Evolutionary conservation across 441 rosid species (phyloP).

Genomic region (Pelargonium australe): DNA sequence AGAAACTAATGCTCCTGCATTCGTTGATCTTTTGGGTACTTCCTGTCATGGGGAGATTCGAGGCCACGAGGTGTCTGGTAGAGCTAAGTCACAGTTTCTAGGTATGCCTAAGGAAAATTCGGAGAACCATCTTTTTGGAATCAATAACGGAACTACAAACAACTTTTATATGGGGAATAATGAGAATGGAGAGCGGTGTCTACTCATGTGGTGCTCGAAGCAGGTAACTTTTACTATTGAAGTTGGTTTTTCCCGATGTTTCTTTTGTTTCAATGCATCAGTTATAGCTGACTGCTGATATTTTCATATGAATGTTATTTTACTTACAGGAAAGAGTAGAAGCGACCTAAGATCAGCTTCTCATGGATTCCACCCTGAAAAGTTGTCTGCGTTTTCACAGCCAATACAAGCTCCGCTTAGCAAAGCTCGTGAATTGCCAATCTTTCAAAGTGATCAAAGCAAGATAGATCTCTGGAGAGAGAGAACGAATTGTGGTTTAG

Average conservation of each 20-base stretch:
- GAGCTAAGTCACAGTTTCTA: constrained; percentile 30
- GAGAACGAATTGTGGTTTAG: constrained; percentile 36
- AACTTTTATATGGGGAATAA: constrained; percentile 28
- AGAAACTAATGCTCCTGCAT: constrained; percentile 45
- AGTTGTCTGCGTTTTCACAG: constrained; percentile 36
- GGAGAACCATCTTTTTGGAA: constrained; percentile 30
- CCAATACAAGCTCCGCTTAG: constrained; percentile 33
- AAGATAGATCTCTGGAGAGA: constrained; percentile 44
- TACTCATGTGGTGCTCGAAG: constrained; percentile 32
- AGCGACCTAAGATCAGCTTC: constrained; percentile 33
- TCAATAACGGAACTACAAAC: constrained; percentile 30
- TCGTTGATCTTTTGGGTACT: constrained; percentile 30
- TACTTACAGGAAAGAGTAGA: constrained; percentile 43
- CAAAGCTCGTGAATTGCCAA: constrained; percentile 36
- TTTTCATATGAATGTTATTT: constrained; percentile 22
- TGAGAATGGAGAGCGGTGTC: constrained; percentile 38
- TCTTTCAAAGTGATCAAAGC: constrained; percentile 40
- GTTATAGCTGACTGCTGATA: constrained; percentile 20
- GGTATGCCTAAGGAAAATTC: constrained; percentile 43
- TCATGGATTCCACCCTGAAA: constrained; percentile 36
- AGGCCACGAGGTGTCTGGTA: constrained; percentile 32
- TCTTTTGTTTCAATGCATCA: constrained; percentile 8
- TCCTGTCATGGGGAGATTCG: constrained; percentile 32
- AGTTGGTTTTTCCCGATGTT: constrained; percentile 3
- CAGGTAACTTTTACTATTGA: constrained; percentile 40